These are phyloP conservation scores for Xylaria sp. DNA, from an alignment of 2,329 filamentous ascomycete species.

Conservation along the genomic window DNA sequence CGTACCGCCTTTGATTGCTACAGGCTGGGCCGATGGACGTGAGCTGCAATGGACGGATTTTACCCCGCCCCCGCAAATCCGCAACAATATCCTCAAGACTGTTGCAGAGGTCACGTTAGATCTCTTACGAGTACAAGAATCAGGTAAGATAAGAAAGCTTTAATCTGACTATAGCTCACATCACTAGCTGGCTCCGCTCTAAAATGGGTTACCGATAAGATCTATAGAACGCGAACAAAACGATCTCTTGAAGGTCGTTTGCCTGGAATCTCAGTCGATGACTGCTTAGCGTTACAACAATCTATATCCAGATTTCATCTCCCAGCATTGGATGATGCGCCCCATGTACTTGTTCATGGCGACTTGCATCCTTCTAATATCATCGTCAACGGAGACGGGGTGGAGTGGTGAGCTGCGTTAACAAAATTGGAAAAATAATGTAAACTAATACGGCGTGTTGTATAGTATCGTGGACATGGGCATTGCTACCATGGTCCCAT, in stretches of 20 bases:
- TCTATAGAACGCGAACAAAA: too few species aligned
- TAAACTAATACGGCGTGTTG: neutral
- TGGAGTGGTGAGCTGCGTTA: too few species aligned
- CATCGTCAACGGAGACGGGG: neutral
- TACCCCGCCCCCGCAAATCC: neutral
- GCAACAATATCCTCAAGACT: neutral
- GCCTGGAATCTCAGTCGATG: neutral
- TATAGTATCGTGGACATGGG: neutral
- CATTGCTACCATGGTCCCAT: neutral
- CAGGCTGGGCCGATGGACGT: neutral
- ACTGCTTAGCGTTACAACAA: neutral
- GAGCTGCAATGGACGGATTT: neutral
- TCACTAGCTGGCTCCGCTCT: too few species aligned
- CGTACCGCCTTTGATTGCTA: neutral
- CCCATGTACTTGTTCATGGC: neutral
- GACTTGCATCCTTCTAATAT: neutral
- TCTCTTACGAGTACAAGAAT: neutral
- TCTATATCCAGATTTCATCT: neutral
- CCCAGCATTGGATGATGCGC: neutral
- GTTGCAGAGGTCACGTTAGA: neutral
- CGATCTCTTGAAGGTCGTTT: neutral
- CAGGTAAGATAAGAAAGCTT: neutral
- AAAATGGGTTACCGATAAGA: too few species aligned
- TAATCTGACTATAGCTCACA: too few species aligned
- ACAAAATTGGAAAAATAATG: too few species aligned